Conservation (phyloP, 768 basidiomycete genomes). For the Termitomyces sp. region DNA sequence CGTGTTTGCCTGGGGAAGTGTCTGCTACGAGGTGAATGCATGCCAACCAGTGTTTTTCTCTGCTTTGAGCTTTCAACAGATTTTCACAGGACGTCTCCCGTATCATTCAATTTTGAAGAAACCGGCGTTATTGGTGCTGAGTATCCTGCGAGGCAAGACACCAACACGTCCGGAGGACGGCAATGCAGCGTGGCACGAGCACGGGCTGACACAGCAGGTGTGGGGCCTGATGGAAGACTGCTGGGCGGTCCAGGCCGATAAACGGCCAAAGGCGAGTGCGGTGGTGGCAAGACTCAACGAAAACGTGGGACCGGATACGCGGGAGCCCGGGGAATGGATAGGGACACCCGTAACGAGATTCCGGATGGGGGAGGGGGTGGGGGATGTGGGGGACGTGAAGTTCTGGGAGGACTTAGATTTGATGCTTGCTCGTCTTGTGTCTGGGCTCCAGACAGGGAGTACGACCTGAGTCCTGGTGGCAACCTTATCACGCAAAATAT, state of each 20-base stretch:
- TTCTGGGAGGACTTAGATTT: no score
- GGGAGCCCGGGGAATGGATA: no score
- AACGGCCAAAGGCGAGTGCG: neutral
- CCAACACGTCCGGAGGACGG: neutral
- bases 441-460: no score
- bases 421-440: no score
- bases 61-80: neutral
- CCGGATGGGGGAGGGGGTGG: no score
- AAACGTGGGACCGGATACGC: no score
- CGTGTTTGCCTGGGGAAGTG: neutral
- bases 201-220: neutral
- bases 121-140: neutral
- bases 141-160: neutral
- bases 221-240: neutral
- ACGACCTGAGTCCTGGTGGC: no score
- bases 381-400: no score
- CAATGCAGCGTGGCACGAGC: neutral
- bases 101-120: neutral
- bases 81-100: neutral
- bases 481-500: no score
- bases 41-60: no score
- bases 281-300: neutral
- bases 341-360: no score
- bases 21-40: slow-evolving; percentile 2
- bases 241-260: neutral